Evolutionary conservation across 2,329 filamentous ascomycete species (phyloP), one percentile per base, ranked within the genome.

Genomic region (Scytalidium sp.): DNA sequence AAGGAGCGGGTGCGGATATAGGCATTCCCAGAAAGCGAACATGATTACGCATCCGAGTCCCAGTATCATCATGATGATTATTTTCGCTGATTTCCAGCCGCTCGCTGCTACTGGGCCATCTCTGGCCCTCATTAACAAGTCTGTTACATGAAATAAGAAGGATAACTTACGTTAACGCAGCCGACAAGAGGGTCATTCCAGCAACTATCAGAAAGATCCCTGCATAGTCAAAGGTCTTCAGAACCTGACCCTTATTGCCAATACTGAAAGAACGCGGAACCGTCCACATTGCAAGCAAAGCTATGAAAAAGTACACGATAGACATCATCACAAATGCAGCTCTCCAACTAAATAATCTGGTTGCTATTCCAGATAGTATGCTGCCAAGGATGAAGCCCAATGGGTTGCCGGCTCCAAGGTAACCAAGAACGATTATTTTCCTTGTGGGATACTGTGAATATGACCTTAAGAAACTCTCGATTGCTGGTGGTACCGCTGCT

Each of bases 21-120:
- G 69, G 2, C 72, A 75, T 63, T 88, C 82, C 84, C 85, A 88
- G 50, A 78, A 71, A 2, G 83, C 66, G 56, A 88, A 88, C 0
- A 66, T 66, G 11, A 71, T 60, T 1, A 88, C 75, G 2, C 85
- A 61, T 0, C 76, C 47, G 2, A 83, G 57, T 2, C 85, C 84
- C 7, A 87, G 63, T 19, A 85, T 69, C 17, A 88, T 70, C 41
- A 88, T 67, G 0, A 76, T 78, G 11, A 88, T 76, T 2, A 88
- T 80, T 56, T 85, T 83, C 2, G 75, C 69, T 1, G 79, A 79
- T 29, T 69, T 72, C 85, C 85, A 88, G 2, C 84, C 84, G 45
- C 83, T 36, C 17, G 32, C 17, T 15, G 32, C 64, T 1, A 81
- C 79, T 11, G 60, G 56, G 4, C 50, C 58, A 52, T 60, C 50